phyloP scores from a whole-genome alignment of 208 protist species.

The Blechomonas ayalai region DNA sequence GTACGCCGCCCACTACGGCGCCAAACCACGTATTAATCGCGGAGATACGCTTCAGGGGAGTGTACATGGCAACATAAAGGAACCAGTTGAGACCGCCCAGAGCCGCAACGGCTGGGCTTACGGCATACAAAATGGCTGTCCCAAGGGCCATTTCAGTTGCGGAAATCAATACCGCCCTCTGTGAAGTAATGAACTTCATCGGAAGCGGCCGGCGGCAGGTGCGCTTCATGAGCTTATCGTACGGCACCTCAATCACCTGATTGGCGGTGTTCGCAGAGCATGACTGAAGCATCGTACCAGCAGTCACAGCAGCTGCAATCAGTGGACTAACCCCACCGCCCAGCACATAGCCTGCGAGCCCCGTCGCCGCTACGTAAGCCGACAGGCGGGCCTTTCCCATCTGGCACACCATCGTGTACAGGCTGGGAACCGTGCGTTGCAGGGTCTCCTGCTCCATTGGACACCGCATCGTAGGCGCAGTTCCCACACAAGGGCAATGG shows the following conservation, averaged over 20 bases:
- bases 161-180: conserved; percentile 26
- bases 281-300: conserved; percentile 74
- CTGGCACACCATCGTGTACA: conserved; percentile 31
- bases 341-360: conserved; percentile 69
- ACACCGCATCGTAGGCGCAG: conserved; percentile 28
- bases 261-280: conserved; percentile 88
- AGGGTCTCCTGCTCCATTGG: conserved; percentile 32
- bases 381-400: conserved; percentile 84
- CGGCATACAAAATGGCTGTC: conserved; percentile 54
- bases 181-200: conserved; percentile 54
- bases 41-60: conserved; percentile 81
- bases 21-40: conserved; percentile 88
- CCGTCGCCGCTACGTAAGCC: conserved; percentile 71
- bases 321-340: conserved; percentile 45
- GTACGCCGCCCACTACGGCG: conserved; percentile 88
- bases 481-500: conserved; percentile 48
- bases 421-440: conserved; percentile 15
- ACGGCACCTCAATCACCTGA: conserved; percentile 72
- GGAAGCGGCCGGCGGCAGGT: conserved; percentile 82
- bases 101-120: conserved; percentile 44
- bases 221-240: conserved; percentile 87
- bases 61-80: conserved; percentile 87
- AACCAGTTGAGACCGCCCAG: conserved; percentile 78
- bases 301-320: conserved; percentile 34
- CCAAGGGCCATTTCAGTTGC: conserved; percentile 49